Evolutionary conservation across 257 asterid species (phyloP), one percentile per base, ranked within the genome.

Genomic region (Plantago elongata): DNA sequence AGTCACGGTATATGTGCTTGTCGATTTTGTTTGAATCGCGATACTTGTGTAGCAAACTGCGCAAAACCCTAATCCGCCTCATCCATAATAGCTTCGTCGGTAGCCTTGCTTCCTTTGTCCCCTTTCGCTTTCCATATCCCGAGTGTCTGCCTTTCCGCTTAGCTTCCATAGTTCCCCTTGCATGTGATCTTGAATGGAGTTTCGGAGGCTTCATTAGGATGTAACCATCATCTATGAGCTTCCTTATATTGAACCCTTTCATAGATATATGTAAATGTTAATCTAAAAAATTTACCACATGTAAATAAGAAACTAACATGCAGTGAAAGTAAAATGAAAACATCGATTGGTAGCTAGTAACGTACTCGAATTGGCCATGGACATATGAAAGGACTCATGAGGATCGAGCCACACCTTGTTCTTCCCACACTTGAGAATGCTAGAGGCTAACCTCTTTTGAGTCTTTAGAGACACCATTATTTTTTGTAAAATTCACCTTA

Each of bases 81-180:
- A 67, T 72, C 77, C 77, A 72, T 9, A 61, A 45, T 3, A 72
- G 54, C 56, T 72, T 66, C 3, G 77, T 61, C 11, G 77, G 77
- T 13, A 55, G 51, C 60, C 77, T 61, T 9, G 73, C 69, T 18
- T 76, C 81, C 64, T 57, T 76, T 2, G 77, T 76, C 27, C 81
- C 81, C 63, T 76, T 76, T 22, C 81, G 64, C 62, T 76, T 76
- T 29, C 78, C 78, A 45, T 68, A 64, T 45, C 78, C 78, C 1
- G 78, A 74, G 60, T 68, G 77, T 4, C 77, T 46, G 4, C 76
- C 76, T 54, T 65, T 66, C 49, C 60, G 38, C 64, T 45, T 72
- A 14, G 67, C 78, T 47, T 68, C 74, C 70, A 62, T 73, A 61
- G 57, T 62, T 45, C 62, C 9, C 18, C 78, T 64, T 9, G 78